phyloP scores from a whole-genome alignment of 192 early-diverging fungal genomes.

The Linnemannia hyalina region DNA sequence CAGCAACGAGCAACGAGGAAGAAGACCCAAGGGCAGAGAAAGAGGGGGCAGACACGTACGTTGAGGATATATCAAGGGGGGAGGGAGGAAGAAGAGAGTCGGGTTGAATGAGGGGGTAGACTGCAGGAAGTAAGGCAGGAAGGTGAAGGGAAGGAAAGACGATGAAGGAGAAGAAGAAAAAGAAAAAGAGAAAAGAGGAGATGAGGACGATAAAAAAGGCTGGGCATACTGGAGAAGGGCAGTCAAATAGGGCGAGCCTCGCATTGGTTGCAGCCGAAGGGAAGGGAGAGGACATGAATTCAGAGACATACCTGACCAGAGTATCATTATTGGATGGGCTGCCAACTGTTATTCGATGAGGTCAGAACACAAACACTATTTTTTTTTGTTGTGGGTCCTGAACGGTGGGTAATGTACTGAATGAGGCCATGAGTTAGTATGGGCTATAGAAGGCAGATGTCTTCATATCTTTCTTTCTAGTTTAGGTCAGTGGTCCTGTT shows the following conservation, averaged over 20 bases:
- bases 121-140: constrained; percentile 12
- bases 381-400: neutral
- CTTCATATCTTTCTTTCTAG: neutral
- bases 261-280: neutral
- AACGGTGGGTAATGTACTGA: neutral
- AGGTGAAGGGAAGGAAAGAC: neutral
- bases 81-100: constrained; percentile 2
- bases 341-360: neutral
- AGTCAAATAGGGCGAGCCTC: neutral
- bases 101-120: neutral
- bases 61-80: neutral
- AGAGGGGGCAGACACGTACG: neutral
- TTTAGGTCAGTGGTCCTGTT: neutral
- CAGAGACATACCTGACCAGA: neutral
- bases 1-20: too few species aligned
- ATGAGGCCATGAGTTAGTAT: neutral
- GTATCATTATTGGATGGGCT: constrained; percentile 3
- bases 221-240: neutral
- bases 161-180: neutral
- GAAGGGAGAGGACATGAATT: constrained; percentile 4
- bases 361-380: neutral
- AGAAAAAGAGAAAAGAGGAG: constrained; percentile 5
- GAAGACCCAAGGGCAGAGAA: too few species aligned
- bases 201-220: neutral
- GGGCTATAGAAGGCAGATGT: neutral